These are phyloP conservation scores for Stevia rebaudiana DNA, from an alignment of 140 eudicot species.

Conservation along the genomic window DNA sequence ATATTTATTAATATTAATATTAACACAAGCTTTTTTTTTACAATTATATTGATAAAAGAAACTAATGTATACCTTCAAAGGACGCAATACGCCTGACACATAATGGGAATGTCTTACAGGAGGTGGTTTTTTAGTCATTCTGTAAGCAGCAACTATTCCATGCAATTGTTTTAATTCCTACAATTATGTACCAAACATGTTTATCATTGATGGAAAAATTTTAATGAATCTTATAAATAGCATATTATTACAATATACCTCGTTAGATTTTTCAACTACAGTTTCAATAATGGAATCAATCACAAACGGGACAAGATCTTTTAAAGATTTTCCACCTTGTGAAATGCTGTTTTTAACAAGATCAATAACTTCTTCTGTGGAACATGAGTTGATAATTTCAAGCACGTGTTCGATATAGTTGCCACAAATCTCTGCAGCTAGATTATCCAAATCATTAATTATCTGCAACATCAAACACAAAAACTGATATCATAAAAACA, in stretches of 20 bases:
- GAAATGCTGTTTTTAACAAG: slow-evolving; percentile 72
- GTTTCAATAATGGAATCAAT: slow-evolving; percentile 56
- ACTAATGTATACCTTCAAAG: slow-evolving; percentile 57
- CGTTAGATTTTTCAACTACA: slow-evolving; percentile 69
- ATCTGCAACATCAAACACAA: slow-evolving; percentile 46
- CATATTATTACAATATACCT: slow-evolving; percentile 40
- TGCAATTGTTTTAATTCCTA: slow-evolving; percentile 86
- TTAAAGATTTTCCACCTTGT: slow-evolving; percentile 65
- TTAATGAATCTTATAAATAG: background rate
- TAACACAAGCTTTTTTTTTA: background rate
- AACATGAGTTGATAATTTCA: slow-evolving; percentile 50
- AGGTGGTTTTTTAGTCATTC: slow-evolving; percentile 89
- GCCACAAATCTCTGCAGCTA: slow-evolving; percentile 66
- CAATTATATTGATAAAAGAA: background rate
- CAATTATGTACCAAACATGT: slow-evolving; percentile 4
- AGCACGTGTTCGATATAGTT: slow-evolving; percentile 54
- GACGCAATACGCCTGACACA: slow-evolving; percentile 78
- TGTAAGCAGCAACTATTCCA: slow-evolving; percentile 84
- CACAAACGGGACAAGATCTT: slow-evolving; percentile 55
- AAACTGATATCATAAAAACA: background rate
- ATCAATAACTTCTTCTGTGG: slow-evolving; percentile 73
- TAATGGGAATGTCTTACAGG: slow-evolving; percentile 96
- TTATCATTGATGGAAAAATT: background rate
- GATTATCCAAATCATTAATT: slow-evolving; percentile 63
- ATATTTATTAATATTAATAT: background rate